phyloP scores from a whole-genome alignment of 2,329 filamentous ascomycete species.

The Zasmidium cellare region DNA sequence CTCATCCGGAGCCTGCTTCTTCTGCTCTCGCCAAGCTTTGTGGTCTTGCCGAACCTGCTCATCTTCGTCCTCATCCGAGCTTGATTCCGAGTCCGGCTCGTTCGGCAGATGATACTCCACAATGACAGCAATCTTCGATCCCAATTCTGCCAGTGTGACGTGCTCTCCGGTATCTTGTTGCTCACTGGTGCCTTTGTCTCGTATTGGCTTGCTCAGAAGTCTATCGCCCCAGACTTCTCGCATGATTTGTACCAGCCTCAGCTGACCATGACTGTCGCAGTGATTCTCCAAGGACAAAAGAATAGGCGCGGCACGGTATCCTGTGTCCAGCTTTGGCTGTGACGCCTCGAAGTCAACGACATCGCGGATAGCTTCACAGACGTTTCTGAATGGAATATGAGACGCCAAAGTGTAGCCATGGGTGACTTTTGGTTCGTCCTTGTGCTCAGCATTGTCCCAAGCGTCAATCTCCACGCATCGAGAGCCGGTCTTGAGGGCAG shows the following conservation, averaged over 20 bases:
- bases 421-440: conserved; percentile 67
- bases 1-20: conserved; percentile 46
- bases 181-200: conserved; percentile 57
- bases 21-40: conserved; percentile 56
- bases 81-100: conserved; percentile 47
- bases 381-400: conserved; percentile 62
- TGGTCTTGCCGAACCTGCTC: conserved; percentile 46
- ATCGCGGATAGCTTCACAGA: conserved; percentile 66
- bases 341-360: conserved; percentile 60
- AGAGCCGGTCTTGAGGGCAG: conserved; percentile 61
- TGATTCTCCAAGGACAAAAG: conserved; percentile 69
- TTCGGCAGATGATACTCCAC: conserved; percentile 65
- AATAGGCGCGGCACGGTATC: conserved; percentile 55
- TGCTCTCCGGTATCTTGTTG: conserved; percentile 55
- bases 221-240: conserved; percentile 62
- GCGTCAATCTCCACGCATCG: conserved; percentile 74
- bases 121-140: conserved; percentile 65
- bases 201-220: conserved; percentile 59
- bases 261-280: conserved; percentile 60
- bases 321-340: conserved; percentile 41
- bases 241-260: conserved; percentile 65
- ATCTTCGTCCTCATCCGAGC: conserved; percentile 37
- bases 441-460: conserved; percentile 64
- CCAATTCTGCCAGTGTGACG: conserved; percentile 60
- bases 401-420: conserved; percentile 70